A percentile compares a stretch with the other conserved stretches of the same genome.
Evolutionary conservation across 1,284 basidiomycete species (phyloP).

Genomic region (Sporisorium iseilematis-ciliati): DNA sequence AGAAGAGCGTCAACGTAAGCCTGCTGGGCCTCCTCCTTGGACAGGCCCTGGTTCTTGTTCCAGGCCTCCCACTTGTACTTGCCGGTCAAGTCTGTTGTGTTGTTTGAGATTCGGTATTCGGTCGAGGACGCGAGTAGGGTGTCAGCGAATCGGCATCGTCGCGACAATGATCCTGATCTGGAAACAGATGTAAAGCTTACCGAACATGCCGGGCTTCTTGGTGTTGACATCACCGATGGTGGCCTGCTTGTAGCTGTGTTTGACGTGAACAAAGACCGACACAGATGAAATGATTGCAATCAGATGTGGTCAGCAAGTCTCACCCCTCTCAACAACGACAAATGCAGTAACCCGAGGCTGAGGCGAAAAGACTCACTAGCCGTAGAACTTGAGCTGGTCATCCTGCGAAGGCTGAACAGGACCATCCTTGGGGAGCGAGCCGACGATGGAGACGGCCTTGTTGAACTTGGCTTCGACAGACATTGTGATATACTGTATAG

Average conservation of each 20-base stretch:
- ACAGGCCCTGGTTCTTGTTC: conserved; percentile 63
- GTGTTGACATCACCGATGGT: conserved; percentile 68
- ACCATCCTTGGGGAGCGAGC: conserved; percentile 57
- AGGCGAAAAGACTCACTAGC: conserved; percentile 45
- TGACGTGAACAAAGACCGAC: neutral
- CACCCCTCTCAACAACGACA: neutral
- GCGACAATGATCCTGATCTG: too few species aligned
- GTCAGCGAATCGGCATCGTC: neutral
- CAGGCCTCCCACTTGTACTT: conserved; percentile 69
- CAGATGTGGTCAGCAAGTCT: neutral
- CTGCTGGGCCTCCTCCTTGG: conserved; percentile 61
- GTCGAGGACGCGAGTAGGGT: neutral
- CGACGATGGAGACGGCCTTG: conserved; percentile 59
- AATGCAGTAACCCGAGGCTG: too few species aligned
- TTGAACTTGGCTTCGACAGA: conserved; percentile 61
- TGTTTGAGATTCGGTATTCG: too few species aligned
- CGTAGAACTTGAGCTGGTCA: conserved; percentile 68
- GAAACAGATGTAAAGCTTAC: too few species aligned
- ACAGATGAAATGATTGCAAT: neutral
- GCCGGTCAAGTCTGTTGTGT: conserved; percentile 64
- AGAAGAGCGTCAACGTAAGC: conserved; percentile 62
- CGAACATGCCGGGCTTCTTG: conserved; percentile 66
- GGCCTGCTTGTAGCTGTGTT: conserved; percentile 67
- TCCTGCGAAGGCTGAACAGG: conserved; percentile 65
- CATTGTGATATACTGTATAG: conserved; percentile 13